Conservation (phyloP, 306 rosid species). For the Cyclanthera cordifolia region DNA sequence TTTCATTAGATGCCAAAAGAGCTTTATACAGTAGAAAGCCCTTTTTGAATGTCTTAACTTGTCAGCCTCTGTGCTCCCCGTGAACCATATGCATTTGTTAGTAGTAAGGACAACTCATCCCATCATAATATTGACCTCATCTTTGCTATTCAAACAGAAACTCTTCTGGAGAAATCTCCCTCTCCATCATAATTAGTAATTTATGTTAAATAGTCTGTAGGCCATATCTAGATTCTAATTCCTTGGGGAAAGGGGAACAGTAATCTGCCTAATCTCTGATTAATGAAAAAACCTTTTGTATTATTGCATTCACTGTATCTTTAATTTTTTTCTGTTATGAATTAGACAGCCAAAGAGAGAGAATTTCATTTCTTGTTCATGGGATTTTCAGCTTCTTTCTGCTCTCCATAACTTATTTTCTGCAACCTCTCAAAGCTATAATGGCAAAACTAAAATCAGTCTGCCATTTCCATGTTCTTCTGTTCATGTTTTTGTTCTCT, state of each 20-base stretch:
- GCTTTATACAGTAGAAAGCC: conserved; percentile 1
- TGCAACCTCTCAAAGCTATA: not conserved
- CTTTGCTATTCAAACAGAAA: not conserved
- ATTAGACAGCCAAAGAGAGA: not conserved
- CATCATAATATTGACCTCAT: not conserved
- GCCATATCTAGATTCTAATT: conserved; percentile 13
- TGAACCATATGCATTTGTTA: conserved; percentile 4
- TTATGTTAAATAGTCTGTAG: not conserved
- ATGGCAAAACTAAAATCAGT: conserved; percentile 11
- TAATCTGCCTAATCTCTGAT: not conserved
- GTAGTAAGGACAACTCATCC: not conserved
- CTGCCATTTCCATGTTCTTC: conserved; percentile 22
- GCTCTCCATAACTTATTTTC: not conserved
- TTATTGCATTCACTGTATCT: not conserved
- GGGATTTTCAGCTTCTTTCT: not conserved
- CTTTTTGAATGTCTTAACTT: not conserved
- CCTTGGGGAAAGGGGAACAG: not conserved
- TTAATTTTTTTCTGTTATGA: too few species aligned
- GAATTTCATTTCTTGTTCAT: conserved; percentile 5
- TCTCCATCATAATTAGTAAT: not conserved
- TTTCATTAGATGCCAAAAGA: not conserved
- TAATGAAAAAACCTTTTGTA: not conserved
- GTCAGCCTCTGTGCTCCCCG: conserved; percentile 9
- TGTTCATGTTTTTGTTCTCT: conserved; percentile 31
- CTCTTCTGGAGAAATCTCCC: not conserved